Evolutionary conservation across 208 protist genomes (phyloP), one percentile per base, ranked within the genome.

Genomic region (Hexamita inflata): DNA sequence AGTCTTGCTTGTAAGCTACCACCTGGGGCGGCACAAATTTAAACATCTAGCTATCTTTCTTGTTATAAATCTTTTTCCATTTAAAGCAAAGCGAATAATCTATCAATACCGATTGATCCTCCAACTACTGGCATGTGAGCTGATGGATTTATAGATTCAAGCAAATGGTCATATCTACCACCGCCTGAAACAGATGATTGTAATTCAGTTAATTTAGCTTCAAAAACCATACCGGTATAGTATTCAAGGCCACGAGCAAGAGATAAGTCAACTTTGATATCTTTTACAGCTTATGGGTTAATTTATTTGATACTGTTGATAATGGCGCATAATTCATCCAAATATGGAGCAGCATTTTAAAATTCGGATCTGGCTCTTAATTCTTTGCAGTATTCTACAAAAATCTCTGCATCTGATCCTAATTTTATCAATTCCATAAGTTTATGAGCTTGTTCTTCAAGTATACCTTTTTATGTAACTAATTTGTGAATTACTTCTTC

Each of bases 141-240:
- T 39, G 59, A 58, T 40, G 70, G n/a, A 39, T 35, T 19, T 60
- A 91, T 91, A 68, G 85, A 89, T 40, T 86, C 85, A 7, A 93
- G 81, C 26, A 93, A 76, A 59, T 82, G 74, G 76, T 93, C 90
- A 75, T 93, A 93, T 49, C 90, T 59, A 39, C 90, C 90, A 61
- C 90, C 90, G 2, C 83, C 90, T 35, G 85, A 78, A 57, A 92
- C 87, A 1, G 85, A 89, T 26, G 87, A 89, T 0, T 88, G 77
- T 13, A 57, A 19, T 11, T 39, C 40, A 41, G 58, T 64, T 1
- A 89, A 30, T 1, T 88, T 78, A 0, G 86, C 87, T 66, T 92
- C 89, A 66, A 86, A 91, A 42, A 92, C 88, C 40, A 92, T 65
- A 53, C 90, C 90, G 32, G 90, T 93, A 79, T 93, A 93, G 75